Base-by-base conservation (phyloP, 225 moss, liverwort and hornwort genomes). In the Marchantia paleacea region DNA sequence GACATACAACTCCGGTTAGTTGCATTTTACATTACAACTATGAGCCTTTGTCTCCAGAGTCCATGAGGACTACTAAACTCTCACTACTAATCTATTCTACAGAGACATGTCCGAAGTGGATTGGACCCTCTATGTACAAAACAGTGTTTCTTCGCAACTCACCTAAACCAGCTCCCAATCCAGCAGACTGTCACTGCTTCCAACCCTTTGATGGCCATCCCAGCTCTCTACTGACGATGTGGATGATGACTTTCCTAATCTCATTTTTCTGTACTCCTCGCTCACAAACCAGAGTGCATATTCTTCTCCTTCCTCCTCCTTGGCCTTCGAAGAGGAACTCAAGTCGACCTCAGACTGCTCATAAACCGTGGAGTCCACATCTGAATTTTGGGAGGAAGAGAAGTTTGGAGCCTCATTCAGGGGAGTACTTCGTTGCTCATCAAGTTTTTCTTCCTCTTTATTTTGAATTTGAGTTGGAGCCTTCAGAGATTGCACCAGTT, bases 101-200 rank as follows among this genome's bases (percentile, higher is more conserved):
- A 29, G 30, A 18, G 69, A 49, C 47, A 31, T 48, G 47, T 70
- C 69, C 9, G 13, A 70, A 70, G 48, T 47, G 48, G 20, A 48
- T 13, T 18, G 1, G 16, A 47, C 7, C 11, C 69, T 29, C 6
- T 48, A 47, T 70, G 39, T 65, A 65, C 65, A 70, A n/a, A 6
- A 18, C 47, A 47, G 15, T 12, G 47, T 48, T 16, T 73, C 2
- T 73, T 24, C 25, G 25, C 52, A 55, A 78, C 78, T 66, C 16
- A 54, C 53, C 80, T 77, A 86, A 51, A 86, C 39, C 12, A 86
- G 74, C 83, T 86, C 86, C 86, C 86, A 86, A 75, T 86, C 86
- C 29, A 51, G 55, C 72, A 86, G 77, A 63, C 86, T 86, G 39
- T 83, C 86, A 68, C 20, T 57, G 83, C 86, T 86, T 39, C 58